Percentiles rank a stretch among this genome's conserved stretches.
Conservation (phyloP, 208 protist species). For the Acanthamoeba sp. region DNA sequence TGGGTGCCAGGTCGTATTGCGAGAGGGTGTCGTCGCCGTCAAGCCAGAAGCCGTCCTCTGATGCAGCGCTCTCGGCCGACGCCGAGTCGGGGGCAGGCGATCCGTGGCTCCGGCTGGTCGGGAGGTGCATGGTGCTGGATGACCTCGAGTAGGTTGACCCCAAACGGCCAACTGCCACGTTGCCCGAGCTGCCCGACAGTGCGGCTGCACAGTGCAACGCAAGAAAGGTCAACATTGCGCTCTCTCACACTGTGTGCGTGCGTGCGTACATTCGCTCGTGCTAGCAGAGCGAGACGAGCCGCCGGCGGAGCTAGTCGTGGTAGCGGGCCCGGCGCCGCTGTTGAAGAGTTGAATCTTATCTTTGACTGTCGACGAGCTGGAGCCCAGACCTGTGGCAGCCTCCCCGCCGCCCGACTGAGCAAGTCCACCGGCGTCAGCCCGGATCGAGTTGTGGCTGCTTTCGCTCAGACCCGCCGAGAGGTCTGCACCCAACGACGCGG, state of each 20-base stretch:
- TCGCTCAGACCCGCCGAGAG: too few species aligned
- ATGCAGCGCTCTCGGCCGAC: neutral
- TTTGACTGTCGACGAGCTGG: neutral
- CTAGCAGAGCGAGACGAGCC: neutral
- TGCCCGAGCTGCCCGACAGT: neutral
- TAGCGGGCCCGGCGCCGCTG: neutral
- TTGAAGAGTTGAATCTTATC: slow-evolving; percentile 49
- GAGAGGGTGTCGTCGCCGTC: slow-evolving; percentile 57
- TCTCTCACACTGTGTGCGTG: too few species aligned
- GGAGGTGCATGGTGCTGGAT: neutral
- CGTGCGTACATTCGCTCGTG: too few species aligned
- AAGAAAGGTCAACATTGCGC: too few species aligned
- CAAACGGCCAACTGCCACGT: neutral
- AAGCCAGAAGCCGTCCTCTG: slow-evolving; percentile 62
- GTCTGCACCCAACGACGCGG: neutral
- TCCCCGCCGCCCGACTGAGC: neutral
- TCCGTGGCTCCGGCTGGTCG: neutral
- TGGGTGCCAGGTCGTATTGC: slow-evolving; percentile 45
- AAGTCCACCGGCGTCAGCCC: too few species aligned
- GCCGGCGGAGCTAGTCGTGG: too few species aligned
- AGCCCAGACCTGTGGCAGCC: neutral
- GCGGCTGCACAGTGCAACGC: neutral
- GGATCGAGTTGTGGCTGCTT: too few species aligned
- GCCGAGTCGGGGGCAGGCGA: neutral
- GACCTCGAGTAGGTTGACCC: neutral